Evolutionary conservation across 345 rosid species (phyloP).

Genomic region (Syzygium aromaticum): DNA sequence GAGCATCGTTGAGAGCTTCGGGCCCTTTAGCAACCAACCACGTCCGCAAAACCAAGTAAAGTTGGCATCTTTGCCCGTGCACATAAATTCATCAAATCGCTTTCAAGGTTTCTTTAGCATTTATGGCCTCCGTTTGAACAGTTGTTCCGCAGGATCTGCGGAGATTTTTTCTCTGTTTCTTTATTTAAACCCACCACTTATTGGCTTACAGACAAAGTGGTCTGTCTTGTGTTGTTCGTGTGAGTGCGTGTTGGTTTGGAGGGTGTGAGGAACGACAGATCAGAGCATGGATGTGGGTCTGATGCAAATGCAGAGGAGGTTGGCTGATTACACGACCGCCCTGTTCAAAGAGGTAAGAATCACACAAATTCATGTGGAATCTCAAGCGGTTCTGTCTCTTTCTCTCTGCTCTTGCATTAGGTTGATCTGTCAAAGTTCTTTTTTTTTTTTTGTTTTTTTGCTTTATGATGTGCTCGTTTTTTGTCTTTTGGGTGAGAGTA

Average conservation of each 20-base stretch:
- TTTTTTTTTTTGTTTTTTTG: background rate
- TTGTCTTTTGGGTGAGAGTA: slow-evolving; percentile 2
- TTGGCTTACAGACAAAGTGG: background rate
- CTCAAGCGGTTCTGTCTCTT: background rate
- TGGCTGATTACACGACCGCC: slow-evolving; percentile 64
- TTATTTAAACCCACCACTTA: background rate
- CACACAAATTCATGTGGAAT: background rate
- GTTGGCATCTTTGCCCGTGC: background rate
- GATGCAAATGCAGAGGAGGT: slow-evolving; percentile 67
- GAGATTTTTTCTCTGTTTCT: background rate
- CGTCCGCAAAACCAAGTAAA: background rate
- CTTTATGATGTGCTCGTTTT: background rate
- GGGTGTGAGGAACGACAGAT: slow-evolving; percentile 1
- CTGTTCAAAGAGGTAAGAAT: slow-evolving; percentile 64
- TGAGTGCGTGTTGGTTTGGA: background rate
- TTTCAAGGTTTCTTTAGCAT: background rate
- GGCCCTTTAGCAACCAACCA: background rate
- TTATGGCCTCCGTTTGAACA: background rate
- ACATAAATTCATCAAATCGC: background rate
- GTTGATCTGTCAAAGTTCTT: background rate
- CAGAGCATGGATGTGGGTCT: slow-evolving; percentile 50
- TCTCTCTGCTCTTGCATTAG: background rate
- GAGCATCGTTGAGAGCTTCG: background rate
- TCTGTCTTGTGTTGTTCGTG: background rate
- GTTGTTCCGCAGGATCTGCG: background rate